Conservation (phyloP, 73 alveolate species). For the Paramecium sexaurelia region DNA sequence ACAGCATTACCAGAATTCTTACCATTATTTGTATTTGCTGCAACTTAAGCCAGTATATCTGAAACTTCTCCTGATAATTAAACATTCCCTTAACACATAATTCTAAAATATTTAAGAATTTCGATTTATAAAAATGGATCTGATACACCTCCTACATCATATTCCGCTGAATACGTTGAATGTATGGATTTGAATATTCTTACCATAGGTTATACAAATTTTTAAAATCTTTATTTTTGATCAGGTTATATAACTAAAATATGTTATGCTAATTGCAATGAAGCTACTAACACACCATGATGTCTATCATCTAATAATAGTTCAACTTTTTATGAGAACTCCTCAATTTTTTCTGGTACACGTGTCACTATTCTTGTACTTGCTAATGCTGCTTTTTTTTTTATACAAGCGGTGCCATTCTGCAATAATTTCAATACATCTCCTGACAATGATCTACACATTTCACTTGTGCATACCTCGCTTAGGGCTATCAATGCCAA, state of each 20-base stretch:
- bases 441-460: slow-evolving; percentile 92
- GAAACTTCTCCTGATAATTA: slow-evolving; percentile 97
- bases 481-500: slow-evolving; percentile 98
- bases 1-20: slow-evolving; percentile 96
- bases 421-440: slow-evolving; percentile 95
- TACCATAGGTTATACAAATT: slow-evolving; percentile 89
- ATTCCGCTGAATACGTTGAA: slow-evolving; percentile 96
- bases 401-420: slow-evolving; percentile 94
- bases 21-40: slow-evolving; percentile 94
- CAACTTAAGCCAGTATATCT: slow-evolving; percentile 96
- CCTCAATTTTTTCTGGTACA: slow-evolving; percentile 94
- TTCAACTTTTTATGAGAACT: slow-evolving; percentile 88
- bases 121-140: slow-evolving; percentile 99
- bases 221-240: slow-evolving; percentile 85
- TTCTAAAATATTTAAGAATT: slow-evolving; percentile 89
- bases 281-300: slow-evolving; percentile 89
- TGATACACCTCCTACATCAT: slow-evolving; percentile 97
- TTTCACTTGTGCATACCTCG: slow-evolving; percentile 97
- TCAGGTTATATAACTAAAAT: slow-evolving; percentile 86
- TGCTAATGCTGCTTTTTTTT: slow-evolving; percentile 98
- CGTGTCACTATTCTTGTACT: slow-evolving; percentile 97
- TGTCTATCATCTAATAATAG: slow-evolving; percentile 88
- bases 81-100: slow-evolving; percentile 88
- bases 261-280: slow-evolving; percentile 88
- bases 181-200: slow-evolving; percentile 89